phyloP scores from a whole-genome alignment of 2,329 filamentous ascomycete species.

The Pestalotiopsis sp. region DNA sequence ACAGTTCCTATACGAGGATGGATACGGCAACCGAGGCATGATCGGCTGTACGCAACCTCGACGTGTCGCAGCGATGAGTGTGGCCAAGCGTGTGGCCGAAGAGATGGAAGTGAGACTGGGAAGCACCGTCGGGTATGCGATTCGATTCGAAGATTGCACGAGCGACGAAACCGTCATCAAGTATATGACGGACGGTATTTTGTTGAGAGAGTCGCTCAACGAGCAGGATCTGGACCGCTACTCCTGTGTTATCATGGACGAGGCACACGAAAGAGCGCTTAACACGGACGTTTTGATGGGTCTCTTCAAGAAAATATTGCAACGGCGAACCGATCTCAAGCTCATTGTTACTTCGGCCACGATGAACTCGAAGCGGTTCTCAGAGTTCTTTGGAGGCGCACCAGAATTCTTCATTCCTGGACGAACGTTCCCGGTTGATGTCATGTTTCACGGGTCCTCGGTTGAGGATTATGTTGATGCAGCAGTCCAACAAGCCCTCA shows the following conservation, averaged over 20 bases:
- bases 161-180: conserved; percentile 96
- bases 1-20: conserved; percentile 94
- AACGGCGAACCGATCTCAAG: conserved; percentile 87
- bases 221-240: conserved; percentile 94
- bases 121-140: conserved; percentile 89
- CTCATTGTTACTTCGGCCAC: conserved; percentile 97
- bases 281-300: conserved; percentile 99
- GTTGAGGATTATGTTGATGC: conserved; percentile 98
- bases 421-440: conserved; percentile 93
- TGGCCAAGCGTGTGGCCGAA: conserved; percentile 95
- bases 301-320: conserved; percentile 94
- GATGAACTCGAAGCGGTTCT: conserved; percentile 97
- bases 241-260: conserved; percentile 99
- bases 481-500: conserved; percentile 91
- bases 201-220: conserved; percentile 89
- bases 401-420: conserved; percentile 97
- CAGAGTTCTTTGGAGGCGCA: conserved; percentile 92
- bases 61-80: conserved; percentile 97
- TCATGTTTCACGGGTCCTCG: conserved; percentile 91
- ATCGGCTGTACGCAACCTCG: conserved; percentile 97
- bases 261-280: conserved; percentile 93
- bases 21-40: conserved; percentile 83
- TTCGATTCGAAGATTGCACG: conserved; percentile 97
- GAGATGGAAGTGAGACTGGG: conserved; percentile 96
- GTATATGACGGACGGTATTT: conserved; percentile 98